phyloP scores from a whole-genome alignment of 768 basidiomycete species.

The Mrakia frigida region DNA sequence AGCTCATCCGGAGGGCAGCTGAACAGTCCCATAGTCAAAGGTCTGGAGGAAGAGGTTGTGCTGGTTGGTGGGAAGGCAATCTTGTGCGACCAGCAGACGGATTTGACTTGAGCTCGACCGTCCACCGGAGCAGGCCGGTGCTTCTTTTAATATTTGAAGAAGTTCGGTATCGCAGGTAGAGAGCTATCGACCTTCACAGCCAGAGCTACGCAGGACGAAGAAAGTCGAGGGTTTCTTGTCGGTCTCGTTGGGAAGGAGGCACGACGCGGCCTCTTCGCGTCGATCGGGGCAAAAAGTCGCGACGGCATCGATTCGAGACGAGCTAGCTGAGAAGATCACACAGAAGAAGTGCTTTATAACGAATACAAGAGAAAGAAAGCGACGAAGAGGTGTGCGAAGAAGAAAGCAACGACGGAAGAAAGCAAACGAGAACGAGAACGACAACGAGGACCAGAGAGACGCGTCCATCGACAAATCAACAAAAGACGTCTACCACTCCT shows the following conservation, averaged over 20 bases:
- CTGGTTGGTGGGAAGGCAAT: neutral
- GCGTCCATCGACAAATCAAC: neutral
- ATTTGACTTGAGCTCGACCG: too few relatives aligned
- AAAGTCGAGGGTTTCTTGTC: too few relatives aligned
- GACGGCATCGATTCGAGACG: neutral
- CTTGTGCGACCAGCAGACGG: neutral
- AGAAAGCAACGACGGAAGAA: neutral
- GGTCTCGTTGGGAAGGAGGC: too few relatives aligned
- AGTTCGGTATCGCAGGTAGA: too few relatives aligned
- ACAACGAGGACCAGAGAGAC: too few relatives aligned
- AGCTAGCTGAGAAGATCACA: neutral
- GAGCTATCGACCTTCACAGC: too few relatives aligned
- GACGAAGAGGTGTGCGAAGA: neutral
- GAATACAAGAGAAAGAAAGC: neutral
- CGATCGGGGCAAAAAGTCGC: neutral
- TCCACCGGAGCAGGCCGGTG: too few relatives aligned
- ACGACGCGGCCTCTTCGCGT: too few relatives aligned
- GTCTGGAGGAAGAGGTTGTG: neutral
- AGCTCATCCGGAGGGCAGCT: neutral
- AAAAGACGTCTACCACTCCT: conserved; percentile 65
- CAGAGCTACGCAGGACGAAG: too few relatives aligned
- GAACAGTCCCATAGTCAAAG: neutral
- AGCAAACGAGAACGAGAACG: neutral
- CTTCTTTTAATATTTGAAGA: too few relatives aligned
- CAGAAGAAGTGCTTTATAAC: neutral